Conservation (phyloP, 176 grass and related monocot species). For the Tillandsia fasciculata region DNA sequence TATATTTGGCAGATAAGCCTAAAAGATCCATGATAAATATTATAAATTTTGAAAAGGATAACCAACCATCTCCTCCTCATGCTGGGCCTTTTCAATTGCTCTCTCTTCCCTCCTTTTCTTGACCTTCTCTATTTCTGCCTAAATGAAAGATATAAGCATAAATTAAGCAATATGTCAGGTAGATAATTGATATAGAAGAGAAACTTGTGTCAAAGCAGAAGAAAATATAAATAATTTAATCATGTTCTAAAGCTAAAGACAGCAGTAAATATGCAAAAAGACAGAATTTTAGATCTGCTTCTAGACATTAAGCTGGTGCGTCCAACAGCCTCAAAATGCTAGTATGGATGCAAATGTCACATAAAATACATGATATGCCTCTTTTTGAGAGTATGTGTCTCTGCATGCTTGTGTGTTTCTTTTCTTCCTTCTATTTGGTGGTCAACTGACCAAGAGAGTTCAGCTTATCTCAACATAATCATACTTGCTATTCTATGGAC, state of each 20-base stretch:
- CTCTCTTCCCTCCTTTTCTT: constrained; percentile 99
- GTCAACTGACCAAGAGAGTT: no score
- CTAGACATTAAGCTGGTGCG: not conserved
- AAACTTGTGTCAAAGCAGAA: not conserved
- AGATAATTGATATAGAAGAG: not conserved
- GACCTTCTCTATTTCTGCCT: constrained; percentile 98
- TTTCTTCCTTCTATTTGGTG: no score
- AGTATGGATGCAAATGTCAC: no score
- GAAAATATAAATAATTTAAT: not conserved
- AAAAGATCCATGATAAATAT: no score
- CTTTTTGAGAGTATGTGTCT: no score
- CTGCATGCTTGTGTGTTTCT: no score
- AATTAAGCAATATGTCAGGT: not conserved
- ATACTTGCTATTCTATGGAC: no score
- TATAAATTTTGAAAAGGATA: constrained; percentile 1
- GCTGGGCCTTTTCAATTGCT: constrained; percentile 92
- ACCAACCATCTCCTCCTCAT: constrained; percentile 60
- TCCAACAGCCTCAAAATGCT: not conserved
- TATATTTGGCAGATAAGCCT: no score
- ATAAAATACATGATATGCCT: no score
- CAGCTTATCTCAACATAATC: no score
- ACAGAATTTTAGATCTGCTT: not conserved
- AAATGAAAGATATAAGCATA: constrained; percentile 19
- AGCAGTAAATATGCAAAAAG: no score
- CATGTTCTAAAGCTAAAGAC: no score